phyloP scores from a whole-genome alignment of 306 rosid species.

The Prunus mira region DNA sequence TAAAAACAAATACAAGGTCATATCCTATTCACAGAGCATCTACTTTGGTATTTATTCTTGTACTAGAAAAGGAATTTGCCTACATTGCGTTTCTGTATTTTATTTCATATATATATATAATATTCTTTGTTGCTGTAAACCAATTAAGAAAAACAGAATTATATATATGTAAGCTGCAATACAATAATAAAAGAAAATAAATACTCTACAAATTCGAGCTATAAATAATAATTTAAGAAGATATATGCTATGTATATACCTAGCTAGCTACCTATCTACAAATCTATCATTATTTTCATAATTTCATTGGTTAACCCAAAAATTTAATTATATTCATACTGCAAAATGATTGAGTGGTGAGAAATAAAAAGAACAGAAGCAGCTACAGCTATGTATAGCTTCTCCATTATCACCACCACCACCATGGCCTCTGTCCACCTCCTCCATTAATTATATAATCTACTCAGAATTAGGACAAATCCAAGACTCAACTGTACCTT shows the following conservation, averaged over 20 bases:
- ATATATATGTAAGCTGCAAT: not conserved
- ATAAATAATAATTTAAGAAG: not conserved
- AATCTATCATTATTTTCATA: not conserved
- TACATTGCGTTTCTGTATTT: not conserved
- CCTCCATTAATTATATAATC: conserved; percentile 4
- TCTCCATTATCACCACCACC: conserved; percentile 29
- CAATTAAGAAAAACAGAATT: not conserved
- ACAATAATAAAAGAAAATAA: not conserved
- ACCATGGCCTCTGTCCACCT: conserved; percentile 27
- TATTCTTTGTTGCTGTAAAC: not conserved
- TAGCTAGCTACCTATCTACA: not conserved
- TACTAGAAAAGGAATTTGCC: conserved; percentile 5
- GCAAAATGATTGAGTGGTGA: conserved; percentile 31
- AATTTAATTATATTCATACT: conserved; percentile 20
- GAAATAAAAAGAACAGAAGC: conserved; percentile 5
- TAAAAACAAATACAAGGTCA: too few species aligned
- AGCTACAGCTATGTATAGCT: not conserved
- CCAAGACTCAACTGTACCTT: conserved; percentile 67
- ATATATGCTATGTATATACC: not conserved
- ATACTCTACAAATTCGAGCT: not conserved
- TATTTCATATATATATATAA: not conserved
- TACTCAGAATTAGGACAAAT: conserved; percentile 60
- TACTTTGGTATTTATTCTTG: not conserved
- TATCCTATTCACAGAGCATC: not conserved
- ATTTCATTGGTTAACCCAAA: not conserved